Conservation (phyloP, 805 yeast species). For the Cyberlindnera subsufficiens region DNA sequence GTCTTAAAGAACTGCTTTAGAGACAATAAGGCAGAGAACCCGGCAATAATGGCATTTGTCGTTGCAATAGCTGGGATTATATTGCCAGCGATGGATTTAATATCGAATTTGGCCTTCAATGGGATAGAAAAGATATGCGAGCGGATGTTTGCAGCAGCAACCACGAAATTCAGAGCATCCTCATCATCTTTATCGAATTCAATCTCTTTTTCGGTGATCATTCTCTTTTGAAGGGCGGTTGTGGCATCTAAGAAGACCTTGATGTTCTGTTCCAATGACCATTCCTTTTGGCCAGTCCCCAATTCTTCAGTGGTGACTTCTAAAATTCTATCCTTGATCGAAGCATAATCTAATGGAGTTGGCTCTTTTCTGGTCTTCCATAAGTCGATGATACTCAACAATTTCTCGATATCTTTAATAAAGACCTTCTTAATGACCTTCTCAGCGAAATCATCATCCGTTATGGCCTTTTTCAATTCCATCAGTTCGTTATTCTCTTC, state of each 20-base stretch:
- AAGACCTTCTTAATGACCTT: slow-evolving; percentile 58
- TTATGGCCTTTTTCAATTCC: slow-evolving; percentile 38
- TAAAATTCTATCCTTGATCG: slow-evolving; percentile 12
- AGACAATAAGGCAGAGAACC: slow-evolving; percentile 74
- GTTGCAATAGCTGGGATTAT: slow-evolving; percentile 98
- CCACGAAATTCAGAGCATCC: slow-evolving; percentile 84
- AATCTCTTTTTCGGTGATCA: slow-evolving; percentile 31
- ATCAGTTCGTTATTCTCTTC: slow-evolving; percentile 64
- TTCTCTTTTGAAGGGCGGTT: slow-evolving; percentile 44
- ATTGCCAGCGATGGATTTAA: slow-evolving; percentile 94
- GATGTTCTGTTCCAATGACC: slow-evolving; percentile 63
- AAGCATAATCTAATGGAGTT: slow-evolving; percentile 42
- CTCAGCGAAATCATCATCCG: slow-evolving; percentile 26
- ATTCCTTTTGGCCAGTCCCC: slow-evolving; percentile 34
- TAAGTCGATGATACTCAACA: slow-evolving; percentile 62
- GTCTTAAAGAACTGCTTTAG: slow-evolving; percentile 41
- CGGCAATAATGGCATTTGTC: slow-evolving; percentile 92
- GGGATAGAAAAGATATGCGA: slow-evolving; percentile 67
- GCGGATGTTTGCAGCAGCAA: slow-evolving; percentile 76
- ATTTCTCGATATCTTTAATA: slow-evolving; percentile 69
- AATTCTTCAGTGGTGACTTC: slow-evolving; percentile 16
- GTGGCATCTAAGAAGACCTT: slow-evolving; percentile 49
- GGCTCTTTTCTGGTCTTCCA: slow-evolving; percentile 78
- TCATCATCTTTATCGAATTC: slow-evolving; percentile 93
- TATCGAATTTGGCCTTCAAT: slow-evolving; percentile 71